Base-by-base conservation (phyloP, 352 stramenopile species). In the Phytophthora foliorum region DNA sequence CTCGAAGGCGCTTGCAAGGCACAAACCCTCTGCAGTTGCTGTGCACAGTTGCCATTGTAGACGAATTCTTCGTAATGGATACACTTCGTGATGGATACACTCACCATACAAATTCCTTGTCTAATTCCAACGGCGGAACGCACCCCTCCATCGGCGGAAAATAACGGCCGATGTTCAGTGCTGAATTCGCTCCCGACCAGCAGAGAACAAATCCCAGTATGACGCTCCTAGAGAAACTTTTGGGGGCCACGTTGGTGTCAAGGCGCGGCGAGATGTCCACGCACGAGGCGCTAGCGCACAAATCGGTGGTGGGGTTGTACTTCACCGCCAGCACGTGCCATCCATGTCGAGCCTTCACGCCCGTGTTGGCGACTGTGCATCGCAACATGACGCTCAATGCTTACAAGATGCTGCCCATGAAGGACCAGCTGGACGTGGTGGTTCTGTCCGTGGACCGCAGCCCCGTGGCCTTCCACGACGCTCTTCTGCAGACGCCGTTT, bases 311-410 rank as follows among this genome's bases (percentile, higher is more conserved):
- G 49, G 81, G 81, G 0, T 58, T 92, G 29, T 92, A 89, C 75
- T 92, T 92, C 67, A 89, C 81, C 10, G 78, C 78, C 46, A 90
- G 80, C 66, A 82, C 70, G 14, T 90, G 81, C 58, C 70, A 69
- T 29, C 80, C 81, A 16, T 92, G 84, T 49, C 78, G 85, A 64
- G 74, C 70, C 27, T 92, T 92, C 69, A 90, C 84, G 48, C 84
- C 82, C 24, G 69, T 88, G 46, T 66, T 92, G 54, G 84, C 81
- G 31, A 88, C 81, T 0, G 79, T 85, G 16, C 78, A 92, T 53
- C 74, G 76, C 41, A 89, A 88, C 72, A 89, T 91, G 82, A 63
- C 74, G 58, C 80, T 90, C n/a, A 77, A 73, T 27, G 62, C 72
- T 39, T 90, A 90, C 78, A 75, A 78, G 46, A 61, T 73, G 56